Evolutionary conservation across 164 flowering plant species (phyloP).

Genomic region (Annona cherimola): DNA sequence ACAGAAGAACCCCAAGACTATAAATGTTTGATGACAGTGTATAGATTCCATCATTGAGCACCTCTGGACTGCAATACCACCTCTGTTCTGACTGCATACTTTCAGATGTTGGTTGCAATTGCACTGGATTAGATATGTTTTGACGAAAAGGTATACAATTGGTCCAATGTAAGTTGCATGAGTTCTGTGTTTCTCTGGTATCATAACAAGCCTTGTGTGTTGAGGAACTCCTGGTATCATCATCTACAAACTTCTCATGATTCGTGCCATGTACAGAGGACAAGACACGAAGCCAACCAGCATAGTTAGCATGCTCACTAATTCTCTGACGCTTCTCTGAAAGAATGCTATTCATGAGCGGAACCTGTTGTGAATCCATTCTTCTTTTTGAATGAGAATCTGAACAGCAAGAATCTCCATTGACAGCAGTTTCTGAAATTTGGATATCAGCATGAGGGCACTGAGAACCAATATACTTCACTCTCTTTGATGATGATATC

Average conservation of each 20-base stretch:
- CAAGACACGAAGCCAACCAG: conserved; percentile 30
- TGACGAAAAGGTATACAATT: conserved; percentile 17
- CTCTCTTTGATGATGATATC: conserved; percentile 46
- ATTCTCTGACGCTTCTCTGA: conserved; percentile 46
- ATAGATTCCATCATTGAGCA: conserved; percentile 32
- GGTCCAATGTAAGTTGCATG: conserved; percentile 13
- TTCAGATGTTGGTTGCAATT: conserved; percentile 20
- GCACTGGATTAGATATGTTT: conserved; percentile 13
- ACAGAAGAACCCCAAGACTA: conserved; percentile 83
- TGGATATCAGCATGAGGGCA: conserved; percentile 19
- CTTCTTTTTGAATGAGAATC: conserved; percentile 27
- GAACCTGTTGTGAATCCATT: conserved; percentile 28
- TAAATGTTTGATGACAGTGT: conserved; percentile 66
- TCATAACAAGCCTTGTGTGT: conserved; percentile 20
- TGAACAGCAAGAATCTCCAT: conserved; percentile 18
- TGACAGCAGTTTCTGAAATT: conserved; percentile 13
- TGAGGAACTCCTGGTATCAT: conserved; percentile 8
- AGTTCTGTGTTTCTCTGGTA: conserved; percentile 7
- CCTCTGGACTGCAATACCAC: conserved; percentile 89
- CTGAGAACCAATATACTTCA: conserved; percentile 50
- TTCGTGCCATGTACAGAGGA: conserved; percentile 24
- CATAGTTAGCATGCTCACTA: conserved; percentile 19
- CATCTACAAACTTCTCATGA: conserved; percentile 16
- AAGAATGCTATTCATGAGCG: conserved; percentile 14
- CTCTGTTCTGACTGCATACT: conserved; percentile 51